Percentiles rank a stretch among this genome's conserved stretches.
These are phyloP conservation scores for Auriculariales sp. DNA, from an alignment of 768 basidiomycete species.

Conservation along the genomic window DNA sequence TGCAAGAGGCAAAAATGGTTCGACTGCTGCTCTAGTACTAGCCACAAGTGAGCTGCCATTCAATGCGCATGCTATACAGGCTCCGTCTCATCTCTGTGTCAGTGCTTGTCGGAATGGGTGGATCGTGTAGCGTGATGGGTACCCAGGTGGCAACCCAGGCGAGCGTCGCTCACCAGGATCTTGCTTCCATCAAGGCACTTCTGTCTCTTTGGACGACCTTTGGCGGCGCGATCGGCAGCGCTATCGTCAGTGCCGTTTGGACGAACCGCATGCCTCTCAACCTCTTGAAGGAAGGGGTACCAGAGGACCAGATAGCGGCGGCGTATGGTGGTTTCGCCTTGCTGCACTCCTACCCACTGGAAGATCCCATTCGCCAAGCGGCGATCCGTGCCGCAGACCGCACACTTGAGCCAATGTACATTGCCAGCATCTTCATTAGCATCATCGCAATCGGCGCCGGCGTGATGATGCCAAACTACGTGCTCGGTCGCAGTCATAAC, in stretches of 20 bases:
- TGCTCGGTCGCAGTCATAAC: slow-evolving; percentile 28
- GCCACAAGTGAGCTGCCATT: slow-evolving; percentile 7
- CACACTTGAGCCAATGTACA: slow-evolving; percentile 14
- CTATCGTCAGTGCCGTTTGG: slow-evolving; percentile 19
- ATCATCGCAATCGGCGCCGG: slow-evolving; percentile 25
- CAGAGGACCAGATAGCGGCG: slow-evolving; percentile 6
- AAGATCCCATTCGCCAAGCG: slow-evolving; percentile 5
- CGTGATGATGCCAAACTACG: slow-evolving; percentile 22
- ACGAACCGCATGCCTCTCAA: slow-evolving; percentile 12
- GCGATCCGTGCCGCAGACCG: slow-evolving; percentile 15
- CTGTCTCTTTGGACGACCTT: slow-evolving; percentile 36
- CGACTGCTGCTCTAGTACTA: slow-evolving; percentile 24
- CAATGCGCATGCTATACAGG: neutral
- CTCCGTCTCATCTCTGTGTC: slow-evolving; percentile 13
- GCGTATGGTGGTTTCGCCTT: slow-evolving; percentile 6
- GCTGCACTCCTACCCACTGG: slow-evolving; percentile 8
- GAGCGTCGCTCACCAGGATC: slow-evolving; percentile 33
- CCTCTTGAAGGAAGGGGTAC: slow-evolving; percentile 12
- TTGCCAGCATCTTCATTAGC: slow-evolving; percentile 23
- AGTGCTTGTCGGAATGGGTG: slow-evolving; percentile 35
- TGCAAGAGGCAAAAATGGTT: slow-evolving; percentile 10
- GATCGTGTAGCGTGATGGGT: slow-evolving; percentile 32
- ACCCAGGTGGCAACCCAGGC: slow-evolving; percentile 32
- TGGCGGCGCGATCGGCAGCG: slow-evolving; percentile 29
- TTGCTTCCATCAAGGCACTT: slow-evolving; percentile 31